phyloP scores from a whole-genome alignment of 1,284 basidiomycete species.

The Trametes polyzona region DNA sequence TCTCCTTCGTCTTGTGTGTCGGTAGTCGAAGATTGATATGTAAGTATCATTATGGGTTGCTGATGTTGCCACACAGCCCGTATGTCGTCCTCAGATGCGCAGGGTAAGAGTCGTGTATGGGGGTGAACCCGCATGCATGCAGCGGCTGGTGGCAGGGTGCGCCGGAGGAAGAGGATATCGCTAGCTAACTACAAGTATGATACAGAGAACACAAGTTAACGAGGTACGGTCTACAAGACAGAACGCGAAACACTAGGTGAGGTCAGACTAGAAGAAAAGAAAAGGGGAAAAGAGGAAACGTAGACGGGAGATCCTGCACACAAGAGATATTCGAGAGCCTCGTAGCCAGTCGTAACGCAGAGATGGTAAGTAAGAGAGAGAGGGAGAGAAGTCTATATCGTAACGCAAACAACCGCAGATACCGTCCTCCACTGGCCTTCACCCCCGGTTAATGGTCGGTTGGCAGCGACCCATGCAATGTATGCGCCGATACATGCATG shows the following conservation, averaged over 20 bases:
- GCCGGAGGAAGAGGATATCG: background rate
- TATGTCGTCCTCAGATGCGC: no score
- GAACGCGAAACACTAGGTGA: conserved; percentile 3
- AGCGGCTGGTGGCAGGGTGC: no score
- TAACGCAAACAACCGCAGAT: conserved; percentile 6
- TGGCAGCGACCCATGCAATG: background rate
- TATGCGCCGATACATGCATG: no score
- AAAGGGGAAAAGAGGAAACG: no score
- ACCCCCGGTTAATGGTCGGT: background rate
- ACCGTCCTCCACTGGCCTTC: background rate
- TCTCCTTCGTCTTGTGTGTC: background rate
- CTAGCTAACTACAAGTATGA: conserved; percentile 11
- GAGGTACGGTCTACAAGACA: conserved; percentile 9
- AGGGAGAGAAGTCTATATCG: conserved; percentile 24
- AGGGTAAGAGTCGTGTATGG: background rate
- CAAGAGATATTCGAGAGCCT: conserved; percentile 13
- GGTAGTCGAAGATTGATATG: no score
- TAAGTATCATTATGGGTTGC: no score
- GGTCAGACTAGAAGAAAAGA: background rate
- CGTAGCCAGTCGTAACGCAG: conserved; percentile 19
- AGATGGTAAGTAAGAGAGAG: no score
- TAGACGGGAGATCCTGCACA: background rate
- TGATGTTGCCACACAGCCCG: no score
- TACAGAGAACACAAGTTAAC: conserved; percentile 2
- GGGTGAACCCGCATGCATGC: background rate